Conservation (phyloP, 768 basidiomycete genomes). For the Leccinum sublutescens region DNA sequence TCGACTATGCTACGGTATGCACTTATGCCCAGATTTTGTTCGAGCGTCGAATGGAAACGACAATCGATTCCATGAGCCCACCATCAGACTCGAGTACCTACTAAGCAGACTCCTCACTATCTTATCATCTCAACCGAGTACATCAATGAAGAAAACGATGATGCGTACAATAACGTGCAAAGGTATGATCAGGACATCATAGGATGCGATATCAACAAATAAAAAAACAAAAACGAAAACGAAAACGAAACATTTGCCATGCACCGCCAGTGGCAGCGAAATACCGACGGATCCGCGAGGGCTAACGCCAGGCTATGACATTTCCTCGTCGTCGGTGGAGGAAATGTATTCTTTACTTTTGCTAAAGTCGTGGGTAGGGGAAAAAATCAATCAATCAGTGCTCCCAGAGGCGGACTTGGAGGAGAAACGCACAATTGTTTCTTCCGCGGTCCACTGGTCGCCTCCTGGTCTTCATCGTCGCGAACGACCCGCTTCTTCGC, state of each 20-base stretch:
- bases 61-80: no score
- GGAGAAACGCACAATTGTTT: conserved; percentile 65
- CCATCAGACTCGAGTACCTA: no score
- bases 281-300: neutral
- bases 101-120: no score
- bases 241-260: neutral
- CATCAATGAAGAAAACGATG: neutral
- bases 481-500: conserved; percentile 75
- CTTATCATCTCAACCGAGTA: no score
- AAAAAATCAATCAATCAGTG: neutral
- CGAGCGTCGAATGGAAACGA: no score
- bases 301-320: conserved; percentile 29
- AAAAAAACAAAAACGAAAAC: neutral
- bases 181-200: neutral
- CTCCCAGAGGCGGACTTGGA: neutral
- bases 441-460: conserved; percentile 60
- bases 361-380: conserved; percentile 38
- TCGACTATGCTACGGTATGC: conserved; percentile 25
- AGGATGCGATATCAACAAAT: neutral
- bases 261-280: neutral
- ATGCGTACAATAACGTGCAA: neutral
- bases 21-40: neutral
- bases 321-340: conserved; percentile 80
- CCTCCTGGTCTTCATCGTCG: conserved; percentile 79
- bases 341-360: conserved; percentile 89